Evolutionary conservation across 495 filamentous ascomycete species (phyloP).

Genomic region (Podospora australis): DNA sequence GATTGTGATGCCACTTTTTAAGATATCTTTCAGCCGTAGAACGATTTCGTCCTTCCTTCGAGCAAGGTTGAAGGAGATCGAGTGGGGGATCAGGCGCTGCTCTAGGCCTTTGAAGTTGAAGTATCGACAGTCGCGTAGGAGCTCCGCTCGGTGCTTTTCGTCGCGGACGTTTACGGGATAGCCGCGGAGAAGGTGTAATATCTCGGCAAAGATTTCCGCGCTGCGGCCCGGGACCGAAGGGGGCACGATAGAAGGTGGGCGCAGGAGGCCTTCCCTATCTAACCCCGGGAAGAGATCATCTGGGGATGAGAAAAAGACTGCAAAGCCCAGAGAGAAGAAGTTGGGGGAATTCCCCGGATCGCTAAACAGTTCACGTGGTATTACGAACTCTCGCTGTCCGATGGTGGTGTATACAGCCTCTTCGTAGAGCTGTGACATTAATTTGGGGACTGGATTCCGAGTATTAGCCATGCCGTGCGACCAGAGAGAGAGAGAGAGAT

Average conservation of each 20-base stretch:
- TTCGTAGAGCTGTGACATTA: constrained; percentile 91
- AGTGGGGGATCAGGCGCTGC: constrained; percentile 75
- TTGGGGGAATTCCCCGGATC: constrained; percentile 83
- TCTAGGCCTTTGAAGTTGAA: constrained; percentile 89
- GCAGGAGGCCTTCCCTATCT: constrained; percentile 70
- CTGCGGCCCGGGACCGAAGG: constrained; percentile 75
- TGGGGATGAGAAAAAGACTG: constrained; percentile 77
- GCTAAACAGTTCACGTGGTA: constrained; percentile 82
- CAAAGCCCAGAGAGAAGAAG: constrained; percentile 92
- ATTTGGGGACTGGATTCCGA: constrained; percentile 59
- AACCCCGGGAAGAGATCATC: constrained; percentile 82
- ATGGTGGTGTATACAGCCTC: constrained; percentile 88
- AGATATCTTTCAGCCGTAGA: constrained; percentile 75
- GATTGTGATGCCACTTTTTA: constrained; percentile 74
- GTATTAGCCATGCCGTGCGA: constrained; percentile 3
- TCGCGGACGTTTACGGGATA: constrained; percentile 75
- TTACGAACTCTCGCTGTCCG: constrained; percentile 77
- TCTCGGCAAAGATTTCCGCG: constrained; percentile 71
- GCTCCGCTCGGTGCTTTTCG: constrained; percentile 67
- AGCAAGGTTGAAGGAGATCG: constrained; percentile 68
- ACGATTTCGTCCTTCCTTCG: constrained; percentile 67
- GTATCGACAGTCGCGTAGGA: constrained; percentile 84
- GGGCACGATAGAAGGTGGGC: constrained; percentile 79
- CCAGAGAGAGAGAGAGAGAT: constrained; percentile 10
- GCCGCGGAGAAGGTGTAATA: constrained; percentile 81